Evolutionary conservation across 371 early-diverging fungal species (phyloP), one percentile per base, ranked within the genome.

Genomic region (Rozella allomycis): DNA sequence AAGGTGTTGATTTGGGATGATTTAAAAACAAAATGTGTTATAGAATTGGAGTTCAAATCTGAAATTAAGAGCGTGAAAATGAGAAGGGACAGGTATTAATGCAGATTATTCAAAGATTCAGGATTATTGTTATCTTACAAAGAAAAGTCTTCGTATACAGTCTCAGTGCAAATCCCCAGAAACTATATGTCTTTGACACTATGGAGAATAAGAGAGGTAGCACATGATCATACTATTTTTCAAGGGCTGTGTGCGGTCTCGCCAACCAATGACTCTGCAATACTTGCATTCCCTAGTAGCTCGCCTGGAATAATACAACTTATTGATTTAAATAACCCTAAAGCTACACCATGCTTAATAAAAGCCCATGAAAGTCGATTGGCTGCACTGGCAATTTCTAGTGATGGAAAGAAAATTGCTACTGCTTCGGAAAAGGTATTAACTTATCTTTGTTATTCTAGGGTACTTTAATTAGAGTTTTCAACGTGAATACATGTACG

Each of bases 391-490:
- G 70, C 85, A 1, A 50, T 86, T 20, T 78, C 73, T 37, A 40
- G 52, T 9, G 75, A 77, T 23, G 82, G 82, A 17, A 54, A 69
- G 17, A 68, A 66, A 50, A 67, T 78, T 27, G 82, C 80, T 21
- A 72, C 72, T 17, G 74, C 82, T 17, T 76, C 77, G 26, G 77
- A 76, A 25, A 42, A 45, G 41, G 91, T n/a, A n/a, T n/a, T n/a
- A n/a, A n/a, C n/a, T n/a, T n/a, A n/a, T n/a, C n/a, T n/a, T n/a
- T n/a, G n/a, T n/a, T n/a, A n/a, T n/a, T n/a, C n/a, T n/a, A n/a
- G n/a, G n/a, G 88, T 8, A 90, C 91, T 1, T 49, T 90, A 21
- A 75, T 90, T 19, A 64, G 91, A 16, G 77, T 90, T 4, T 90
- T 78, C 41, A 74, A 80, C 47, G 67, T 78, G 0, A 38, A 60